Conservation (phyloP, 306 rosid genomes). For the Luffa acutangula region DNA sequence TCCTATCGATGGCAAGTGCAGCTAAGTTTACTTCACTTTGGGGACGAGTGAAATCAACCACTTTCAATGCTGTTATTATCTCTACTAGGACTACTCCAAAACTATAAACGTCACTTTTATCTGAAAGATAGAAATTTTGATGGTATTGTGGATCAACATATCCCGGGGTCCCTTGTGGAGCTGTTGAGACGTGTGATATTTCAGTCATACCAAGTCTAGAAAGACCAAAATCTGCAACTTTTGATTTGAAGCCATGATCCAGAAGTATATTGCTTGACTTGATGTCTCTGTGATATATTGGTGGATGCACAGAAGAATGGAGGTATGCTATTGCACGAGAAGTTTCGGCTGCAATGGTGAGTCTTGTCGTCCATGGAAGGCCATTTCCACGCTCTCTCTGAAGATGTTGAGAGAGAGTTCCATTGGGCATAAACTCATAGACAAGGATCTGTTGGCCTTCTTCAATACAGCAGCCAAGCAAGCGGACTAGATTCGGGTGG, state of each 20-base stretch:
- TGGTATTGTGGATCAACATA: conserved; percentile 98
- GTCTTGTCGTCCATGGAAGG: conserved; percentile 82
- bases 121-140: conserved; percentile 91
- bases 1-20: conserved; percentile 90
- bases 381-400: conserved; percentile 58
- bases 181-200: conserved; percentile 81
- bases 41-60: conserved; percentile 81
- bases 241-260: conserved; percentile 71
- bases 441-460: conserved; percentile 87
- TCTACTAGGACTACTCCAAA: conserved; percentile 89
- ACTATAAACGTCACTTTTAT: conserved; percentile 92
- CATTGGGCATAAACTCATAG: conserved; percentile 85
- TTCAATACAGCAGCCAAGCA: conserved; percentile 90
- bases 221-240: conserved; percentile 97
- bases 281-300: conserved; percentile 93
- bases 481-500: conserved; percentile 87
- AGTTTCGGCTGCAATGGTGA: conserved; percentile 83
- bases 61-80: conserved; percentile 89
- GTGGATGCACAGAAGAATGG: conserved; percentile 76
- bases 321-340: conserved; percentile 88
- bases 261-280: conserved; percentile 84
- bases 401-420: conserved; percentile 79
- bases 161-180: conserved; percentile 98
- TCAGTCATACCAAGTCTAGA: conserved; percentile 87
- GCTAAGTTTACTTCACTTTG: conserved; percentile 77